These are phyloP conservation scores for Camellia granthamiana DNA, from an alignment of 148 eudicot genomes.

Conservation along the genomic window DNA sequence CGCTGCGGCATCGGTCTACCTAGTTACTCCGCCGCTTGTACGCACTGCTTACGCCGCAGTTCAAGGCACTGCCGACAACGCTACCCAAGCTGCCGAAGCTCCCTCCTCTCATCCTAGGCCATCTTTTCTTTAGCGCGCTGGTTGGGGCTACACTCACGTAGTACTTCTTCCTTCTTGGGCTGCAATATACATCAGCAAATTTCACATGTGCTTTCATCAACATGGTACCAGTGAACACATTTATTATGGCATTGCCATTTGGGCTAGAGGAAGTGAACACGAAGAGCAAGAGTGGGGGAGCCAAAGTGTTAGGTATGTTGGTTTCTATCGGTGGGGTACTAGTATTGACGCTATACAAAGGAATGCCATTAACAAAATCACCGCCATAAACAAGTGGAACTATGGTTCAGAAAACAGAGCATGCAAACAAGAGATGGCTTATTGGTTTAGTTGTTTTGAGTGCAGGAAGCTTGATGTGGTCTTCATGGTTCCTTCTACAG, in stretches of 20 bases:
- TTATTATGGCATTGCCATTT: constrained; percentile 57
- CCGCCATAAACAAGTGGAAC: not conserved
- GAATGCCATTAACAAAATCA: constrained; percentile 38
- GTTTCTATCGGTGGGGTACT: constrained; percentile 51
- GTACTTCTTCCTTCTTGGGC: constrained; percentile 56
- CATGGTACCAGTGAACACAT: constrained; percentile 60
- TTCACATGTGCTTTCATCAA: constrained; percentile 64
- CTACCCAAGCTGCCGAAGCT: no score
- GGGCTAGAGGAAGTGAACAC: constrained; percentile 60
- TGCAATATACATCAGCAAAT: constrained; percentile 61
- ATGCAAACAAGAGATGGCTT: constrained; percentile 24
- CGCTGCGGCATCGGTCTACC: no score
- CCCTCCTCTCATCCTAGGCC: constrained; percentile 35
- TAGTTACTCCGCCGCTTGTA: no score
- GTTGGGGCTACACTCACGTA: constrained; percentile 70
- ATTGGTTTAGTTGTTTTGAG: constrained; percentile 47
- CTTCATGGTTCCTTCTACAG: constrained; percentile 77
- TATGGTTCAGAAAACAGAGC: constrained; percentile 16
- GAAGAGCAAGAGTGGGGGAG: constrained; percentile 55
- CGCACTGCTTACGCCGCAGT: no score
- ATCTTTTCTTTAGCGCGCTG: constrained; percentile 64
- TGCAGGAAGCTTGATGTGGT: constrained; percentile 52
- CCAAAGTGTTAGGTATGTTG: constrained; percentile 55
- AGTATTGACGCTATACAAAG: constrained; percentile 55
- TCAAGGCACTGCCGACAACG: no score